phyloP scores from a whole-genome alignment of 2,329 filamentous ascomycete species.

The Talaromyces sp. region DNA sequence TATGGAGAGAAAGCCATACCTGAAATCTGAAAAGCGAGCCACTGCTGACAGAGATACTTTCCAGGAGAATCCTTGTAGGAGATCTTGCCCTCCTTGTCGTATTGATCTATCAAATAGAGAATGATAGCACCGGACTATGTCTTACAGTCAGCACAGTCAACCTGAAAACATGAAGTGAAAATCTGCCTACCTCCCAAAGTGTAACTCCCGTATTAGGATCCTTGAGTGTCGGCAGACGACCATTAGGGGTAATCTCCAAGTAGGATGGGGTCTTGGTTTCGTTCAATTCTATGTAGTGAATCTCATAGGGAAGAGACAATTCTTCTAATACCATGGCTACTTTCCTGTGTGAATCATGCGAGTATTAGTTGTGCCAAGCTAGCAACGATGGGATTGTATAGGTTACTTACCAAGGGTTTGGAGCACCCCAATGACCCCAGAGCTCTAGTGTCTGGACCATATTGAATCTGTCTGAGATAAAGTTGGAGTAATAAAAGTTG shows the following conservation, averaged over 20 bases:
- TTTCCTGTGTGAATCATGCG: constrained; percentile 16
- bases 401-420: constrained; percentile 26
- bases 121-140: constrained; percentile 22
- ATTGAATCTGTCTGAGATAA: background rate
- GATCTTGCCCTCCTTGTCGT: constrained; percentile 12
- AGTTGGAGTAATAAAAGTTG: background rate
- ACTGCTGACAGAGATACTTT: constrained; percentile 2
- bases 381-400: background rate
- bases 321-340: constrained; percentile 28
- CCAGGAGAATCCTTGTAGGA: background rate
- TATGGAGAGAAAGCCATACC: background rate
- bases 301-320: constrained; percentile 26
- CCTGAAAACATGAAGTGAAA: background rate
- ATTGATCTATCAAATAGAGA: constrained; percentile 9
- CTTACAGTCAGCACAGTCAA: background rate
- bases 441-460: constrained; percentile 15
- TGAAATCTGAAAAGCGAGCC: constrained; percentile 14
- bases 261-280: constrained; percentile 20
- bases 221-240: constrained; percentile 13
- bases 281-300: constrained; percentile 19
- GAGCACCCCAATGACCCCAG: constrained; percentile 23
- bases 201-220: constrained; percentile 14
- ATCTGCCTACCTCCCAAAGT: constrained; percentile 11
- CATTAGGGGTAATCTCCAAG: constrained; percentile 14
- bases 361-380: background rate